These are phyloP conservation scores for Fusarium tanahbumbuense DNA, from an alignment of 2,329 filamentous ascomycete genomes.

Conservation along the genomic window DNA sequence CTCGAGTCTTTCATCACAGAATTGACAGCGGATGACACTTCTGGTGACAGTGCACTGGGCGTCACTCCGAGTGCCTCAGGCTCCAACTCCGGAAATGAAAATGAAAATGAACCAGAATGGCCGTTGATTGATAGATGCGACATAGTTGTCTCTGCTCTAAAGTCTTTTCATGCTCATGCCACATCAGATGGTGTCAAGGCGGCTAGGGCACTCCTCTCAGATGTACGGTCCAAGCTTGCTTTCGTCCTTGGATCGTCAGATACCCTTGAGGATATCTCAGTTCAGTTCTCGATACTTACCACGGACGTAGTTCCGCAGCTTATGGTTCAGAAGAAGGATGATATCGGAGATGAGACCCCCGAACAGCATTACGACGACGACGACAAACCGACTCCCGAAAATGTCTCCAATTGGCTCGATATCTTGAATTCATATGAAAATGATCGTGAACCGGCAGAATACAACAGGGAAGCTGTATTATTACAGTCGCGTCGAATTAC, in stretches of 20 bases:
- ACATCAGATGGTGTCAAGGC: slow-evolving; percentile 38
- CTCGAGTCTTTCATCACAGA: slow-evolving; percentile 42
- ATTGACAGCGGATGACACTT: slow-evolving; percentile 22
- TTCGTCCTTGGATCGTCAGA: slow-evolving; percentile 45
- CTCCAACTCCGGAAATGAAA: not conserved
- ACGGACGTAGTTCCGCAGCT: slow-evolving; percentile 35
- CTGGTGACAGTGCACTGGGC: slow-evolving; percentile 15
- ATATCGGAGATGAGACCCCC: slow-evolving; percentile 1
- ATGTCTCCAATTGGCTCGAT: slow-evolving; percentile 39
- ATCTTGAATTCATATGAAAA: slow-evolving; percentile 38
- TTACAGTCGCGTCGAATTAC: slow-evolving; percentile 39
- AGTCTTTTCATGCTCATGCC: slow-evolving; percentile 23
- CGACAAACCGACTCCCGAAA: slow-evolving; percentile 23
- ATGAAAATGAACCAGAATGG: slow-evolving; percentile 27
- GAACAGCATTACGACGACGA: slow-evolving; percentile 6
- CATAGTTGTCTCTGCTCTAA: slow-evolving; percentile 32
- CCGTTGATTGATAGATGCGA: slow-evolving; percentile 40
- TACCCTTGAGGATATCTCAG: slow-evolving; percentile 36
- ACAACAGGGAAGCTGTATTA: slow-evolving; percentile 41
- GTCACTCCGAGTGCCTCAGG: slow-evolving; percentile 12
- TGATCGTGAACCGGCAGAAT: slow-evolving; percentile 46
- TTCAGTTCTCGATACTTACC: slow-evolving; percentile 38
- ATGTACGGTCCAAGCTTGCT: slow-evolving; percentile 40
- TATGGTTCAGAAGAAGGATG: slow-evolving; percentile 9
- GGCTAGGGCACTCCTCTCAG: slow-evolving; percentile 34